These are phyloP conservation scores for Prunus yedoensis DNA, from an alignment of 331 rosid species.

Conservation along the genomic window DNA sequence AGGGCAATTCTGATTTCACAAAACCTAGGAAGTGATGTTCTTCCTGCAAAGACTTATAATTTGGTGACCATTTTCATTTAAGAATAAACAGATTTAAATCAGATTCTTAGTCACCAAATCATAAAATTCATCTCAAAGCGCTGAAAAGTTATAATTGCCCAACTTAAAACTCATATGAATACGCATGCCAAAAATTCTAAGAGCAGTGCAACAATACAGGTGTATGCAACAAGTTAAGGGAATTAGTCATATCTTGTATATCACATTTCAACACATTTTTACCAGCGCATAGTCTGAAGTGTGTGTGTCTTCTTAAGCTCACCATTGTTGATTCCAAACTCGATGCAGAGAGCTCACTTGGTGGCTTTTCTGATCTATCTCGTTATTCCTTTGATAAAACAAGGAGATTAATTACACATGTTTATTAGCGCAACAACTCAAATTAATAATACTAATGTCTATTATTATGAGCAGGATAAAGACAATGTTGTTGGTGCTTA, in stretches of 20 bases:
- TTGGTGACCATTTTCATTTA: conserved; percentile 13
- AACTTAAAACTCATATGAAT: neutral
- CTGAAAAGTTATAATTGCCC: neutral
- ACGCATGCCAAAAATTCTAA: neutral
- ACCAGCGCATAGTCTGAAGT: conserved; percentile 80
- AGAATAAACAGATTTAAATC: conserved; percentile 4
- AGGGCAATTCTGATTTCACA: conserved; percentile 44
- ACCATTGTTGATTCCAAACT: conserved; percentile 52
- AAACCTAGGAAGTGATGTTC: conserved; percentile 44
- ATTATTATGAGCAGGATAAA: no score
- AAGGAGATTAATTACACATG: conserved; percentile 12
- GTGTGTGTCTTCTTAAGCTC: conserved; percentile 93
- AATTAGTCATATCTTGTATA: neutral
- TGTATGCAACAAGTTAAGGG: neutral
- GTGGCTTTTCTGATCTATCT: conserved; percentile 15
- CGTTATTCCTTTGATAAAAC: neutral
- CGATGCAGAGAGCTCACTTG: conserved; percentile 21
- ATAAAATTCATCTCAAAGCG: neutral
- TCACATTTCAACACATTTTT: conserved; percentile 15
- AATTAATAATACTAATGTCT: neutral
- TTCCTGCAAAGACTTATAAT: conserved; percentile 47
- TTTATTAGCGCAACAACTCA: neutral
- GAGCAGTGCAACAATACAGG: neutral
- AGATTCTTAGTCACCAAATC: conserved; percentile 8
- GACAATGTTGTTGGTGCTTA: neutral